Conservation (phyloP, 1,284 basidiomycete species). For the Ceratobasidium papillatum region DNA sequence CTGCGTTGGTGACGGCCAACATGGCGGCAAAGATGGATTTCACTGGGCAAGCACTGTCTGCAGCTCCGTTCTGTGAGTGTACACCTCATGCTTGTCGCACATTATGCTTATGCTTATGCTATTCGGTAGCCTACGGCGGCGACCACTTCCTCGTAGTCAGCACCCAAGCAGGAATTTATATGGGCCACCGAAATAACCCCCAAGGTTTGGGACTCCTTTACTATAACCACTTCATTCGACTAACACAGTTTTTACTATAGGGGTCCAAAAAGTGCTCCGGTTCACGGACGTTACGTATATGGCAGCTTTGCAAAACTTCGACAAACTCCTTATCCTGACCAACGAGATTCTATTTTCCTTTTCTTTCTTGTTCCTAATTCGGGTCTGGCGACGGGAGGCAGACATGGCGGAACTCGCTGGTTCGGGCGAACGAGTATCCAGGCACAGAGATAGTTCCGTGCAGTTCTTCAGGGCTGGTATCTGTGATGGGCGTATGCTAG, state of each 20-base stretch:
- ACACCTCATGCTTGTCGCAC: not conserved
- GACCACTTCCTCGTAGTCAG: slow-evolving; percentile 68
- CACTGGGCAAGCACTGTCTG: slow-evolving; percentile 66
- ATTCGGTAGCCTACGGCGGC: slow-evolving; percentile 57
- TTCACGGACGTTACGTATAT: slow-evolving; percentile 62
- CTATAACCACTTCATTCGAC: not conserved
- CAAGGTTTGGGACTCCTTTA: not conserved
- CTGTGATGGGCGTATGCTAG: slow-evolving; percentile 61
- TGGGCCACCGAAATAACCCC: slow-evolving; percentile 55
- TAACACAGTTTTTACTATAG: slow-evolving; percentile 51
- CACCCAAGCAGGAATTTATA: slow-evolving; percentile 71
- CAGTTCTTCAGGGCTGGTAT: slow-evolving; percentile 66
- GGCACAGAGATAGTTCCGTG: slow-evolving; percentile 59
- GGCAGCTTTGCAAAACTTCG: slow-evolving; percentile 65
- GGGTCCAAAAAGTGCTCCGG: slow-evolving; percentile 64
- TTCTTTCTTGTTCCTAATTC: slow-evolving; percentile 71
- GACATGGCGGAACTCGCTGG: slow-evolving; percentile 60
- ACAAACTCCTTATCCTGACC: slow-evolving; percentile 71
- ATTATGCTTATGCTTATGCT: not conserved
- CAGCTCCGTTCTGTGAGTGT: slow-evolving; percentile 68
- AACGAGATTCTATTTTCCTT: slow-evolving; percentile 69
- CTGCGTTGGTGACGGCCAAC: slow-evolving; percentile 50
- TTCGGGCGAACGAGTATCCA: slow-evolving; percentile 66
- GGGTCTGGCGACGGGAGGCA: slow-evolving; percentile 61
- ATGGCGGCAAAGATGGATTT: slow-evolving; percentile 51